Evolutionary conservation across 108 stramenopile species (phyloP).

Genomic region (Cylindrotheca closterium): DNA sequence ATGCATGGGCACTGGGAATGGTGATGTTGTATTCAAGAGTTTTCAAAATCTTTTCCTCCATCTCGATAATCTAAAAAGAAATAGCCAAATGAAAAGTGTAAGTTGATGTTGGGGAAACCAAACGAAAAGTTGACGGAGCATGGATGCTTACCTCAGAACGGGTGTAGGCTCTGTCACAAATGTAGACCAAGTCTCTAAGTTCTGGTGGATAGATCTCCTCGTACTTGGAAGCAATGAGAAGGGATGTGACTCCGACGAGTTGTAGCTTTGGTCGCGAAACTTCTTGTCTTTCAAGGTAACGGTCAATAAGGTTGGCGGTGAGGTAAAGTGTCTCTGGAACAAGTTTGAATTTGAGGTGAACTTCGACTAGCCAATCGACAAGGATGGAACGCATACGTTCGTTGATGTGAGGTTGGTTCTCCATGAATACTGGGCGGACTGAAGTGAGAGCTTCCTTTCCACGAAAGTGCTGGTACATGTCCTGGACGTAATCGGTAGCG

Average conservation of each 20-base stretch:
- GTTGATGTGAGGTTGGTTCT: constrained; percentile 76
- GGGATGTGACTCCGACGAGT: constrained; percentile 95
- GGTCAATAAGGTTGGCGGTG: constrained; percentile 86
- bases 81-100: not conserved
- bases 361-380: constrained; percentile 96
- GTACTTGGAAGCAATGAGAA: constrained; percentile 97
- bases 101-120: too few relatives aligned
- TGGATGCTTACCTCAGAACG: constrained; percentile 37
- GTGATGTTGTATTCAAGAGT: constrained; percentile 89
- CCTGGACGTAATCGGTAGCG: constrained; percentile 92
- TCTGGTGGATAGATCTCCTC: constrained; percentile 99
- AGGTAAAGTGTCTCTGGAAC: constrained; percentile 88
- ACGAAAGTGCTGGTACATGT: constrained; percentile 95
- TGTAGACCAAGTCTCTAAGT: constrained; percentile 97
- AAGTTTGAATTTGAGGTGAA: constrained; percentile 92
- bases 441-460: constrained; percentile 72
- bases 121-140: not conserved
- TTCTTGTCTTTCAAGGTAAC: constrained; percentile 66
- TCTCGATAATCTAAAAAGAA: constrained; percentile 81
- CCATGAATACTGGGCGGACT: constrained; percentile 72
- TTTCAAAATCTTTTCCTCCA: constrained; percentile 91
- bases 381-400: constrained; percentile 92
- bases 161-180: constrained; percentile 83
- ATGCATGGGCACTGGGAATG: constrained; percentile 88
- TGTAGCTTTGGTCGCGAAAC: constrained; percentile 92